Conservation (phyloP, 192 early-diverging fungal genomes). For the Chytriomyces confervae region DNA sequence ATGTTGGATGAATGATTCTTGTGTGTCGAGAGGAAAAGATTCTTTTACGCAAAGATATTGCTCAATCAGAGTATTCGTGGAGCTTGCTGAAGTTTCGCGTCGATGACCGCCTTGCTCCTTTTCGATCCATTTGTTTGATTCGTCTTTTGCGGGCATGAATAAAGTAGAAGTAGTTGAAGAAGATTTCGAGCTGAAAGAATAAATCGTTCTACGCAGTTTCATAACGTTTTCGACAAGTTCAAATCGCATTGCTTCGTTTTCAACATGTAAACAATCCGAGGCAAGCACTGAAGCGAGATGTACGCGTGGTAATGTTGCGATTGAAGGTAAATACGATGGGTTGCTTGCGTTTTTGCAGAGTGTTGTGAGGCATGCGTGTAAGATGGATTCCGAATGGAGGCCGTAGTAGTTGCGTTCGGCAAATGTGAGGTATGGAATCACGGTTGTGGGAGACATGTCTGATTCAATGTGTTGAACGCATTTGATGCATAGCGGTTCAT, state of each 20-base stretch:
- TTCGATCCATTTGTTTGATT: too few species aligned
- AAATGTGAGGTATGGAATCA: slow-evolving; percentile 46
- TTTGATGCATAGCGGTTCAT: slow-evolving; percentile 13
- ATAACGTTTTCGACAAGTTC: slow-evolving; percentile 29
- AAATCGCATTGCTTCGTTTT: slow-evolving; percentile 36
- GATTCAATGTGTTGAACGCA: slow-evolving; percentile 36
- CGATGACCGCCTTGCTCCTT: too few species aligned
- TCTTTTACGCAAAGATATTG: too few species aligned
- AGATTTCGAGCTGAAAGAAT: too few species aligned
- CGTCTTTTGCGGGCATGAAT: too few species aligned
- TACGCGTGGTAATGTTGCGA: slow-evolving; percentile 29
- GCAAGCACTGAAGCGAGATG: slow-evolving; percentile 37
- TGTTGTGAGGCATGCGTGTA: slow-evolving; percentile 37
- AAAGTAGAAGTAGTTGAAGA: too few species aligned
- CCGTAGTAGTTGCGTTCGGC: slow-evolving; percentile 45
- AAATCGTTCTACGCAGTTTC: neutral
- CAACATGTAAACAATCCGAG: slow-evolving; percentile 46
- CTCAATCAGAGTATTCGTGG: too few species aligned
- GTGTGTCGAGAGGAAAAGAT: too few species aligned
- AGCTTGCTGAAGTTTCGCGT: too few species aligned
- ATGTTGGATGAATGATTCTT: too few species aligned
- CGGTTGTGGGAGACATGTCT: slow-evolving; percentile 32
- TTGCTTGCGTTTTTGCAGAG: slow-evolving; percentile 46
- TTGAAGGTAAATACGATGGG: slow-evolving; percentile 13
- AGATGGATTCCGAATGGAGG: slow-evolving; percentile 36